Percentiles rank a stretch among this genome's conserved stretches.
phyloP scores from a whole-genome alignment of 169 alveolate genomes.

The Cryptosporidium bovis region DNA sequence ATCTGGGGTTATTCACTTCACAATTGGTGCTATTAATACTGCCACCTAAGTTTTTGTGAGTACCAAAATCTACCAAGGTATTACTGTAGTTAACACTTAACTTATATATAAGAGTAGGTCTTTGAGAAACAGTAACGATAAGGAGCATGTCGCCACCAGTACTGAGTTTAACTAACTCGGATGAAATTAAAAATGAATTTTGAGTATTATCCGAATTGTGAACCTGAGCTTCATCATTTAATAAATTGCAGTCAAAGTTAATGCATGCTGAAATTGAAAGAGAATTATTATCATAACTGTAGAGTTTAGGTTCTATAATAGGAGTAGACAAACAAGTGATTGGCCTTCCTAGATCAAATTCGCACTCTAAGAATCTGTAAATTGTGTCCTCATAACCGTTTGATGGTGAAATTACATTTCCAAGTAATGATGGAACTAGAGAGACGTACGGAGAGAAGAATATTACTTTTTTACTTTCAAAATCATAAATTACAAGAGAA shows the following conservation, averaged over 20 bases:
- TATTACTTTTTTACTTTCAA: slow-evolving; percentile 10
- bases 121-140: slow-evolving; percentile 19
- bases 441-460: slow-evolving; percentile 67
- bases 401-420: slow-evolving; percentile 18
- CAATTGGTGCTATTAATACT: no score
- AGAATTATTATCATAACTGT: slow-evolving; percentile 2
- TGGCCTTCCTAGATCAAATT: slow-evolving; percentile 72
- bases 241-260: neutral
- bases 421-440: slow-evolving; percentile 40
- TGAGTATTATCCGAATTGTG: neutral
- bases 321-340: slow-evolving; percentile 39
- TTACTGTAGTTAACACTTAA: neutral
- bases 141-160: slow-evolving; percentile 32
- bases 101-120: slow-evolving; percentile 26
- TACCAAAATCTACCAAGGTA: neutral
- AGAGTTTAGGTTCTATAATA: slow-evolving; percentile 47
- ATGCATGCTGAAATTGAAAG: slow-evolving; percentile 3
- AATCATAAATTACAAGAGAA: slow-evolving; percentile 34
- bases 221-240: neutral
- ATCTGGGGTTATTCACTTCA: no score
- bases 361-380: slow-evolving; percentile 32
- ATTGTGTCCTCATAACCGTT: slow-evolving; percentile 27
- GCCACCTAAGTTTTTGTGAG: neutral
- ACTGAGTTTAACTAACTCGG: slow-evolving; percentile 24
- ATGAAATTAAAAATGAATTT: slow-evolving; percentile 25